A percentile compares a stretch with the other conserved stretches of the same genome.
phyloP scores from a whole-genome alignment of 768 basidiomycete genomes.

The Naganishia randhawae region DNA sequence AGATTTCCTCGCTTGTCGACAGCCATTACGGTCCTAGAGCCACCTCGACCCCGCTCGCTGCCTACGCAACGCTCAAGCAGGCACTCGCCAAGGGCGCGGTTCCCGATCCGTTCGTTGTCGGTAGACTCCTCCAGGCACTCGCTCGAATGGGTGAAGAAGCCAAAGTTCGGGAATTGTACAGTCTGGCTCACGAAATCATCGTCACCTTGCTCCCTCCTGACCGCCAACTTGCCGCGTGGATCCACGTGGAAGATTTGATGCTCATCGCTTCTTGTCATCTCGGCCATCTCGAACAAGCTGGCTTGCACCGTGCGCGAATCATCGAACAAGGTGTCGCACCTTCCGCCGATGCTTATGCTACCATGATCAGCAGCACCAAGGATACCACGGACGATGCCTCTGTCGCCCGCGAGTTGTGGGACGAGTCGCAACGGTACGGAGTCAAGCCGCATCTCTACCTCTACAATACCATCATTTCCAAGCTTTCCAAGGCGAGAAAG shows the following conservation, averaged over 20 bases:
- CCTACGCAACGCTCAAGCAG: constrained; percentile 56
- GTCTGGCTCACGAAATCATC: constrained; percentile 63
- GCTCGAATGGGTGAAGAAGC: constrained; percentile 63
- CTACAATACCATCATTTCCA: constrained; percentile 96
- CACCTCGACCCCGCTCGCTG: constrained; percentile 49
- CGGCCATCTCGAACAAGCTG: constrained; percentile 73
- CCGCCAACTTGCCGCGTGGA: constrained; percentile 64
- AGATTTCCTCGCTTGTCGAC: constrained; percentile 27
- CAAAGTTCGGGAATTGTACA: constrained; percentile 66
- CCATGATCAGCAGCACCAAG: constrained; percentile 77
- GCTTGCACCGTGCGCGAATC: constrained; percentile 72
- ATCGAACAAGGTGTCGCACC: constrained; percentile 73
- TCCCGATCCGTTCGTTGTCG: constrained; percentile 55
- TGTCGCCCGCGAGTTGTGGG: constrained; percentile 77
- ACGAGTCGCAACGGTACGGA: constrained; percentile 67
- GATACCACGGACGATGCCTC: constrained; percentile 94
- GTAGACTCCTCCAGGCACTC: constrained; percentile 64
- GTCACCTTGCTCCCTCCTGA: constrained; percentile 54
- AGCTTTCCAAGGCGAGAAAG: constrained; percentile 88
- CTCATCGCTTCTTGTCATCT: constrained; percentile 77
- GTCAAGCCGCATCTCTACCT: constrained; percentile 79
- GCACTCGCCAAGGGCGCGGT: constrained; percentile 29
- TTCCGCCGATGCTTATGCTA: constrained; percentile 84
- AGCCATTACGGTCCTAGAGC: constrained; percentile 32
- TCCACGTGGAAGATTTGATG: constrained; percentile 80